phyloP scores from a whole-genome alignment of 768 basidiomycete species.

The Polyporus arcularius region DNA sequence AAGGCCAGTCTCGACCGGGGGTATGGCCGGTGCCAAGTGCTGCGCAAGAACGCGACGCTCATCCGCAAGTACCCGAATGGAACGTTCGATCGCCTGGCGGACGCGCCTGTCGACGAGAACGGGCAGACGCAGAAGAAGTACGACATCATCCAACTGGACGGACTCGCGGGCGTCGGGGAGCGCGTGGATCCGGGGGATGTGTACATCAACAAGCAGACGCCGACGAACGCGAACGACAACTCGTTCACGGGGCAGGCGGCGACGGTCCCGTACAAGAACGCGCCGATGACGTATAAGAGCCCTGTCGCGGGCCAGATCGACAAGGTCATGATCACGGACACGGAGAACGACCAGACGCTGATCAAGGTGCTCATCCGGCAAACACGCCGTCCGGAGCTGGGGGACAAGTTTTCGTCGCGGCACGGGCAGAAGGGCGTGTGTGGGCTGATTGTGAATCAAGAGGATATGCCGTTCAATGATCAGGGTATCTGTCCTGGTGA shows the following conservation, averaged over 20 bases:
- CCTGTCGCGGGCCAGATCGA: slow-evolving; percentile 94
- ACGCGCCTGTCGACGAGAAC: slow-evolving; percentile 84
- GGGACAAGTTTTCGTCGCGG: slow-evolving; percentile 97
- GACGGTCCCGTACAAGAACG: slow-evolving; percentile 86
- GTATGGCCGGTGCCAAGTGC: slow-evolving; percentile 95
- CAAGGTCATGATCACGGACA: slow-evolving; percentile 97
- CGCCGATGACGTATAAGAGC: slow-evolving; percentile 91
- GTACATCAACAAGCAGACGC: slow-evolving; percentile 96
- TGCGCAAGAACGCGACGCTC: slow-evolving; percentile 92
- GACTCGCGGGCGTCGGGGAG: slow-evolving; percentile 93
- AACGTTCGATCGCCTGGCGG: slow-evolving; percentile 95
- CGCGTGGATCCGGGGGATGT: slow-evolving; percentile 91
- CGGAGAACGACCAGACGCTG: slow-evolving; percentile 93
- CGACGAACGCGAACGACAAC: slow-evolving; percentile 92
- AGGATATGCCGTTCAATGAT: slow-evolving; percentile 99
- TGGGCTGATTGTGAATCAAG: slow-evolving; percentile 97
- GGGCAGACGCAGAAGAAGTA: slow-evolving; percentile 81
- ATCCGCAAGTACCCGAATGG: slow-evolving; percentile 97
- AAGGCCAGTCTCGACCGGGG: slow-evolving; percentile 96
- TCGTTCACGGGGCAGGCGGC: slow-evolving; percentile 82
- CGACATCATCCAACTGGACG: slow-evolving; percentile 89
- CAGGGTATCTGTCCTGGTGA: slow-evolving; percentile 90
- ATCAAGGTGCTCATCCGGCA: slow-evolving; percentile 98
- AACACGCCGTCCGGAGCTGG: slow-evolving; percentile 93
- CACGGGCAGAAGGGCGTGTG: slow-evolving; percentile 99